Conservation (phyloP, 305 asterid species). For the Solanum hybrid region DNA sequence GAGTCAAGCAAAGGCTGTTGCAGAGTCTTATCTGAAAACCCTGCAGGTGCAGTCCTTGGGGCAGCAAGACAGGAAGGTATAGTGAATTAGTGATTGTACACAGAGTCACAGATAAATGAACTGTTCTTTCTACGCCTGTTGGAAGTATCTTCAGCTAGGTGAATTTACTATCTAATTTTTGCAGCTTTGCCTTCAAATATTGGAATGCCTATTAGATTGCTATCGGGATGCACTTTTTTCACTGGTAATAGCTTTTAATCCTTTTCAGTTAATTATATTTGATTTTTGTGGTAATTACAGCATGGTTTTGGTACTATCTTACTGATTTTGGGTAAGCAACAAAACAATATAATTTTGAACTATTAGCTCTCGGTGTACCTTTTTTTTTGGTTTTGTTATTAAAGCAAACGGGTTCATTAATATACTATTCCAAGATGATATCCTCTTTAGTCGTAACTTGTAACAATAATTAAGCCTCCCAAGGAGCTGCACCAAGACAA, state of each 20-base stretch:
- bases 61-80: conserved; percentile 85
- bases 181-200: conserved; percentile 90
- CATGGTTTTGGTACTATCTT: not conserved
- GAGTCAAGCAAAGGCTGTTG: conserved; percentile 64
- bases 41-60: conserved; percentile 84
- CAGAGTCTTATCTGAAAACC: conserved; percentile 44
- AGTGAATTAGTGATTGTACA: not conserved
- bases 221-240: conserved; percentile 47
- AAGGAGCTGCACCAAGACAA: not conserved
- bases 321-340: not conserved
- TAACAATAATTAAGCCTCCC: not conserved
- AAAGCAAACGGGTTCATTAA: not conserved
- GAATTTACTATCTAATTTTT: conserved; percentile 15
- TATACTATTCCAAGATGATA: not conserved
- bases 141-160: not conserved
- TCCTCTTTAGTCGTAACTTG: not conserved
- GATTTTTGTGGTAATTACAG: not conserved
- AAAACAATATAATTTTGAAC: not conserved
- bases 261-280: conserved; percentile 2
- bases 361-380: not conserved
- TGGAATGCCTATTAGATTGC: conserved; percentile 68
- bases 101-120: not conserved
- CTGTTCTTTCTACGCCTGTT: not conserved
- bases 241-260: conserved; percentile 43
- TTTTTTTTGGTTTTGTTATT: not conserved